phyloP scores from a whole-genome alignment of 306 rosid species.

The Rosa rugosa region DNA sequence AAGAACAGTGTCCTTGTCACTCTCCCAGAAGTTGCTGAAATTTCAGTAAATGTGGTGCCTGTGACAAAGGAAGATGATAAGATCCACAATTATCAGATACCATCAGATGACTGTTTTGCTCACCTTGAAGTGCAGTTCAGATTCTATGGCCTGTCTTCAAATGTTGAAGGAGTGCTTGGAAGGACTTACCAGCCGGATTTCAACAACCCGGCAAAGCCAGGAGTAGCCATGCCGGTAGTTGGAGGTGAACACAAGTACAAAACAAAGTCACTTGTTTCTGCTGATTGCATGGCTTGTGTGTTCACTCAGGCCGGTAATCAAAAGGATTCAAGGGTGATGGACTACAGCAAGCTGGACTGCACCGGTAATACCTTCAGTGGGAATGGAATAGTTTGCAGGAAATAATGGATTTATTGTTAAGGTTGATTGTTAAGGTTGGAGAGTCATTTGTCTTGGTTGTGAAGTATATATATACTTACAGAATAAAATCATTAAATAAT shows the following conservation, averaged over 20 bases:
- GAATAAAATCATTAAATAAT: neutral
- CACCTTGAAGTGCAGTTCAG: conserved; percentile 86
- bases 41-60: conserved; percentile 70
- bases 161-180: conserved; percentile 86
- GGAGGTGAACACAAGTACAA: conserved; percentile 78
- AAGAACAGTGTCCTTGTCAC: conserved; percentile 55
- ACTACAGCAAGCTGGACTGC: conserved; percentile 56
- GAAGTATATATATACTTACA: neutral
- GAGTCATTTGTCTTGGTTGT: neutral
- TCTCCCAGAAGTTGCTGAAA: conserved; percentile 52
- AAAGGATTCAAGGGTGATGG: conserved; percentile 21
- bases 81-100: conserved; percentile 70
- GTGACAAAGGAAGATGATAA: conserved; percentile 75
- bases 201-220: conserved; percentile 62
- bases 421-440: neutral
- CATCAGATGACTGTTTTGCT: conserved; percentile 62
- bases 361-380: conserved; percentile 49
- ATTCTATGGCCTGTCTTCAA: conserved; percentile 53
- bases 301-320: conserved; percentile 36
- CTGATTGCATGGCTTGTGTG: conserved; percentile 56
- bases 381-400: conserved; percentile 78
- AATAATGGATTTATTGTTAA: conserved; percentile 21
- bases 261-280: conserved; percentile 68
- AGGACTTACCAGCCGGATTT: conserved; percentile 84
- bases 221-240: conserved; percentile 78